Conservation (phyloP, 2,329 filamentous ascomycete genomes). For the Ophiostoma sp. region DNA sequence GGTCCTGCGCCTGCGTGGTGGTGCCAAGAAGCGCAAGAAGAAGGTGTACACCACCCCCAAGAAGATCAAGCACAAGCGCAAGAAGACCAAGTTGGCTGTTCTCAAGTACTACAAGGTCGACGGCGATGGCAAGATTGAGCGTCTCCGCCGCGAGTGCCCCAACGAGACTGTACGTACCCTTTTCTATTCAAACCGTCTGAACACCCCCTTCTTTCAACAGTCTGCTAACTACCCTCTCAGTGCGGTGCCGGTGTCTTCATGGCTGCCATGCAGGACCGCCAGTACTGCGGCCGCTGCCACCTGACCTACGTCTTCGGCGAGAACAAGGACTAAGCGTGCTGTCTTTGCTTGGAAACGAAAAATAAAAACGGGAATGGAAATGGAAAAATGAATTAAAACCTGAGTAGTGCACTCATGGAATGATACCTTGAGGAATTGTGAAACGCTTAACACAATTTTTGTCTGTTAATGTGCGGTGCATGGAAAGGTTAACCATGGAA, state of each 20-base stretch:
- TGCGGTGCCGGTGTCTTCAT: conserved; percentile 99
- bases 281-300: conserved; percentile 85
- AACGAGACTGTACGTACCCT: conserved; percentile 69
- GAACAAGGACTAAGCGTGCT: conserved; percentile 47
- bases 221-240: conserved; percentile 46
- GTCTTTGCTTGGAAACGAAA: neutral
- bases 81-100: conserved; percentile 99
- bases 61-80: conserved; percentile 99
- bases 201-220: too few relatives aligned
- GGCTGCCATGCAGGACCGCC: conserved; percentile 99
- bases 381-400: conserved; percentile 3
- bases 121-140: conserved; percentile 99
- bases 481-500: conserved; percentile 26
- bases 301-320: conserved; percentile 74
- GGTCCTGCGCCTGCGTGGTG: conserved; percentile 96
- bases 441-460: conserved; percentile 20
- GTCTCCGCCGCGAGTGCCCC: conserved; percentile 96
- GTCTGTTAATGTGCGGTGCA: conserved; percentile 22
- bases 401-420: conserved; percentile 31
- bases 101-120: conserved; percentile 99
- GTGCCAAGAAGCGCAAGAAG: conserved; percentile 99
- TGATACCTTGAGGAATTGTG: conserved; percentile 26
- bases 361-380: neutral
- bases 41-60: conserved; percentile 99
- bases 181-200: too few relatives aligned